phyloP scores from a whole-genome alignment of 164 flowering plant species.

The Vitis amurensis region DNA sequence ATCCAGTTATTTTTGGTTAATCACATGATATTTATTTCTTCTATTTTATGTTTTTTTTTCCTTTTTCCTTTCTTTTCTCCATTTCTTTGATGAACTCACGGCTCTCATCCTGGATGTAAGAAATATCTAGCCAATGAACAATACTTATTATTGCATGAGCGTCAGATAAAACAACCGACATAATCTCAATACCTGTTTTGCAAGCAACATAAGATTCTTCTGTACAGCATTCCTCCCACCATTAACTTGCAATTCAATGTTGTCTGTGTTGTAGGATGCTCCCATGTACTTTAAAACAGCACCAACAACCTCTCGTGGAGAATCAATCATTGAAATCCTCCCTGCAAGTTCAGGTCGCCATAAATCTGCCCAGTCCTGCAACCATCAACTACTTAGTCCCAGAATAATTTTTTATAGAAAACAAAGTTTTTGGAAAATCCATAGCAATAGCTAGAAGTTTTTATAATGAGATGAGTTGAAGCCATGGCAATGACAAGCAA shows the following conservation, averaged over 20 bases:
- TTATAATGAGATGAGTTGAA: no score
- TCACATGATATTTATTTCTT: no score
- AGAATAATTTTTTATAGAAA: no score
- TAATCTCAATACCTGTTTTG: slow-evolving; percentile 60
- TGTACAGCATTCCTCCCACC: slow-evolving; percentile 74
- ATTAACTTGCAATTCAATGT: slow-evolving; percentile 58
- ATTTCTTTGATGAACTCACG: neutral
- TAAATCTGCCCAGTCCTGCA: slow-evolving; percentile 93
- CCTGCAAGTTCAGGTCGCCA: slow-evolving; percentile 96
- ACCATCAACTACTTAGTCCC: neutral
- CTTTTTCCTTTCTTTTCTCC: neutral
- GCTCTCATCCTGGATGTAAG: no score
- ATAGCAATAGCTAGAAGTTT: no score
- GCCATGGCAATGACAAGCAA: no score
- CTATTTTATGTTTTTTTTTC: no score
- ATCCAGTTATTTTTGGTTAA: no score
- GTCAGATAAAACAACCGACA: neutral
- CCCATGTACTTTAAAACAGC: slow-evolving; percentile 93
- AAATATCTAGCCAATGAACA: no score
- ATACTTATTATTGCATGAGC: neutral
- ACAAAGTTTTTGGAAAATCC: no score
- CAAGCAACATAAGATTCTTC: slow-evolving; percentile 56
- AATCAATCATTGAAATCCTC: slow-evolving; percentile 90
- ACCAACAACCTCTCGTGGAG: slow-evolving; percentile 90
- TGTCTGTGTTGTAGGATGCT: slow-evolving; percentile 76